phyloP scores from a whole-genome alignment of 495 filamentous ascomycete species.

The Astrothelium subdiscretum region DNA sequence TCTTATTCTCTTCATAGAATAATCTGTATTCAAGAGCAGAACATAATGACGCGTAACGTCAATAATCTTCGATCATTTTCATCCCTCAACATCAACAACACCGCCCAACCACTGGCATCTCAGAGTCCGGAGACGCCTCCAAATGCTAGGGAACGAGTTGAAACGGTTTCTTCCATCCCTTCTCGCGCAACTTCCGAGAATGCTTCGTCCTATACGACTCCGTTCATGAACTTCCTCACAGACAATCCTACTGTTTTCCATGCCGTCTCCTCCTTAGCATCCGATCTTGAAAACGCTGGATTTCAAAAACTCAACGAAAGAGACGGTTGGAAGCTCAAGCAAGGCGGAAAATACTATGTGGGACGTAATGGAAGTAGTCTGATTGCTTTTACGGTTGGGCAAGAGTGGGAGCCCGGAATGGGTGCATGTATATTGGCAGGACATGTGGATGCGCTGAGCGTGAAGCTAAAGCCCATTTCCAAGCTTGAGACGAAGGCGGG shows the following conservation, averaged over 20 bases:
- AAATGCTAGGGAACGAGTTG: not conserved
- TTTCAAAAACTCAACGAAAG: conserved; percentile 72
- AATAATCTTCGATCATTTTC: not conserved
- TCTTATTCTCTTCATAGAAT: not conserved
- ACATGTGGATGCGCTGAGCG: conserved; percentile 85
- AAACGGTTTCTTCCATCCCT: not conserved
- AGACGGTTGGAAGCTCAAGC: conserved; percentile 65
- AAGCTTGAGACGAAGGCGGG: conserved; percentile 69
- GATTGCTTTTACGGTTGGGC: conserved; percentile 79
- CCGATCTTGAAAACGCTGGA: conserved; percentile 55
- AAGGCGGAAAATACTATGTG: conserved; percentile 79
- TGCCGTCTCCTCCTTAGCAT: conserved; percentile 61
- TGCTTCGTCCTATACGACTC: conserved; percentile 48
- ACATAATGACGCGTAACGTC: not conserved
- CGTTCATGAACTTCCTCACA: conserved; percentile 80
- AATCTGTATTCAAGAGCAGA: not conserved
- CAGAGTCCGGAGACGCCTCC: not conserved
- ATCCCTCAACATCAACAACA: not conserved
- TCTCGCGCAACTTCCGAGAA: not conserved
- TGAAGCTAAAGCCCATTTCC: conserved; percentile 77
- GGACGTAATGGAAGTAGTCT: conserved; percentile 77
- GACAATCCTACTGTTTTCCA: conserved; percentile 90
- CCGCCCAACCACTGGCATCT: not conserved
- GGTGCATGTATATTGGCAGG: conserved; percentile 72
- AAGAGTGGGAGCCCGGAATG: conserved; percentile 72